These are phyloP conservation scores for Wickerhamomyces sp. DNA, from an alignment of 1,139 yeast species.

Conservation along the genomic window DNA sequence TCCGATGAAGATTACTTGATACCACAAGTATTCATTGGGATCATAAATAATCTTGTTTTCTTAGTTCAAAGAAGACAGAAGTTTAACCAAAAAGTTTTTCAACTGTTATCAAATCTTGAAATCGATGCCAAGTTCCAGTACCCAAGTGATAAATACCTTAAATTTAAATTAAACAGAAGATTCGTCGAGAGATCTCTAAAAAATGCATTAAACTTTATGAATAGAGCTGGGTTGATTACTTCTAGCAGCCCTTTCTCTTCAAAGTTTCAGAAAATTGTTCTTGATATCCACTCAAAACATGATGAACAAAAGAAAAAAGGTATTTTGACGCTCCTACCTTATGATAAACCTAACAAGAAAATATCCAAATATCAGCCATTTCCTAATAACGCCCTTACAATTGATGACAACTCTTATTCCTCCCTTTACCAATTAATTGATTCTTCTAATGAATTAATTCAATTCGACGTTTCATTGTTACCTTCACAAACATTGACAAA, in stretches of 20 bases:
- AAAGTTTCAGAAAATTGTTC: slow-evolving; percentile 17
- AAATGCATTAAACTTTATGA: slow-evolving; percentile 41
- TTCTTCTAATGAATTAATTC: slow-evolving; percentile 51
- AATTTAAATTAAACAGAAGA: slow-evolving; percentile 38
- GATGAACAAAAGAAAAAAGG: slow-evolving; percentile 24
- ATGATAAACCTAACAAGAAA: slow-evolving; percentile 23
- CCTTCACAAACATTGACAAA: slow-evolving; percentile 61
- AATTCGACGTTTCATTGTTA: slow-evolving; percentile 65
- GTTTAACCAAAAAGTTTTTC: slow-evolving; percentile 38
- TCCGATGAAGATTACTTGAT: slow-evolving; percentile 50
- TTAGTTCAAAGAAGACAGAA: slow-evolving; percentile 55
- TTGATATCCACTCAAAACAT: slow-evolving; percentile 19
- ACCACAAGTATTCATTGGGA: slow-evolving; percentile 52
- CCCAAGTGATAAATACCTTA: slow-evolving; percentile 31
- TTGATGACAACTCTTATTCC: slow-evolving; percentile 34
- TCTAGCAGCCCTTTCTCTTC: slow-evolving; percentile 13
- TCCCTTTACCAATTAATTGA: slow-evolving; percentile 60
- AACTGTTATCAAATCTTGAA: slow-evolving; percentile 39
- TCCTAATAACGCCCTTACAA: slow-evolving; percentile 23
- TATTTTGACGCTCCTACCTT: slow-evolving; percentile 17
- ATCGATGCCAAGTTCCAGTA: slow-evolving; percentile 33
- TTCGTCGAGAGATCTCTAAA: slow-evolving; percentile 44
- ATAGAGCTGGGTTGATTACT: slow-evolving; percentile 29
- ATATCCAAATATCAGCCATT: slow-evolving; percentile 16
- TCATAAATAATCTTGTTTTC: slow-evolving; percentile 47